Evolutionary conservation across 805 yeast species (phyloP).

Genomic region (Saccharomyces kudriavzevii): DNA sequence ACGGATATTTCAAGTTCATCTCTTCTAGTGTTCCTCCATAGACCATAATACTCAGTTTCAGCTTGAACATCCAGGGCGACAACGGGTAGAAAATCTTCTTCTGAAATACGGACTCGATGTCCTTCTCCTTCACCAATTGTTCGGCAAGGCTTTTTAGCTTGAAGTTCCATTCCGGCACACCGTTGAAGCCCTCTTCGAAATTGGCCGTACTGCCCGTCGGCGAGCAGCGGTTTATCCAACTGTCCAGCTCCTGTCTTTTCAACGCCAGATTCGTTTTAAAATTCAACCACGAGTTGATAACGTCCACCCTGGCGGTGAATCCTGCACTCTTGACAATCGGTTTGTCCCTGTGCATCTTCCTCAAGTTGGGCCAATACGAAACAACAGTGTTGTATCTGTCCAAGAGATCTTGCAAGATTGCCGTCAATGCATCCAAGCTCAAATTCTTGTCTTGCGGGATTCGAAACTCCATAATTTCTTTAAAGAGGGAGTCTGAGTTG

Average conservation of each 20-base stretch:
- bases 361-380: constrained; percentile 68
- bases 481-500: constrained; percentile 62
- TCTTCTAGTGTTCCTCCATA: constrained; percentile 55
- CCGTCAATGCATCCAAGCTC: constrained; percentile 32
- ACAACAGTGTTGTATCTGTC: constrained; percentile 59
- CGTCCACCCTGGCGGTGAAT: constrained; percentile 60
- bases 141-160: constrained; percentile 49
- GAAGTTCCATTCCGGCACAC: not conserved
- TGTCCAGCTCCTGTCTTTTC: not conserved
- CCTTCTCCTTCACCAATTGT: constrained; percentile 70
- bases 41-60: constrained; percentile 61
- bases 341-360: constrained; percentile 71
- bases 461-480: constrained; percentile 58
- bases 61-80: constrained; percentile 75
- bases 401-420: constrained; percentile 49
- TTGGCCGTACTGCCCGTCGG: not conserved
- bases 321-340: constrained; percentile 59
- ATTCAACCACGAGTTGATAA: constrained; percentile 75
- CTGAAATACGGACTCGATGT: constrained; percentile 61
- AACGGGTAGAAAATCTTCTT: constrained; percentile 59
- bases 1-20: constrained; percentile 65
- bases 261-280: constrained; percentile 54
- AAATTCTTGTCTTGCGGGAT: constrained; percentile 37
- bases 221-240: not conserved
- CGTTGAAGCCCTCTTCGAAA: not conserved